These are phyloP conservation scores for Apiospora saccharicola DNA, from an alignment of 2,329 filamentous ascomycete species.

Conservation along the genomic window DNA sequence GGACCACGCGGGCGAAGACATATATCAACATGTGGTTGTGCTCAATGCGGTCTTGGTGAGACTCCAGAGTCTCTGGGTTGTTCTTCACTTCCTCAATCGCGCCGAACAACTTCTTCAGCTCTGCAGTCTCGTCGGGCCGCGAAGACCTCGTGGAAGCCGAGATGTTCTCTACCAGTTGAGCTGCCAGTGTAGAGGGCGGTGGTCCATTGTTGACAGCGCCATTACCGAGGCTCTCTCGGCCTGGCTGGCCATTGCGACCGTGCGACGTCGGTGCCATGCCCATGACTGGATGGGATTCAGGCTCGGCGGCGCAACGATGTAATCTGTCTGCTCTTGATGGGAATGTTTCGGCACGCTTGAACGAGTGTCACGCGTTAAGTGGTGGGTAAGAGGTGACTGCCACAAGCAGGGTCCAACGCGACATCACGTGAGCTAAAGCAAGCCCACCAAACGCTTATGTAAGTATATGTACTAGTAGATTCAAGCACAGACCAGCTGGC, in stretches of 20 bases:
- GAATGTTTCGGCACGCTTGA: background rate
- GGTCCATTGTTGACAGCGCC: constrained; percentile 41
- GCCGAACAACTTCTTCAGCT: constrained; percentile 74
- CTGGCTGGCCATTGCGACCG: constrained; percentile 36
- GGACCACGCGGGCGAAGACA: constrained; percentile 80
- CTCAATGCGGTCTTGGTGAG: constrained; percentile 69
- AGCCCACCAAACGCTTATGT: background rate
- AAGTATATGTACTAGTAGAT: no score
- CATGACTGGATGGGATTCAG: constrained; percentile 5
- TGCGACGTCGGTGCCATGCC: constrained; percentile 43
- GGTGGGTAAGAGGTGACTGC: background rate
- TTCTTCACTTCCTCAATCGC: constrained; percentile 64
- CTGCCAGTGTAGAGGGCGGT: constrained; percentile 84
- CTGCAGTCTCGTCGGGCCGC: constrained; percentile 71
- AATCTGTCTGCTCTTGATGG: background rate
- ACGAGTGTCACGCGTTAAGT: constrained; percentile 14
- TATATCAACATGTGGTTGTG: constrained; percentile 88
- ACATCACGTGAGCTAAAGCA: background rate
- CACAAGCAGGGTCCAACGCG: constrained; percentile 5
- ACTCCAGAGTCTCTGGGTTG: constrained; percentile 61
- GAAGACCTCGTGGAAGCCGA: constrained; percentile 69
- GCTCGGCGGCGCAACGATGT: background rate
- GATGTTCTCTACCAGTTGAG: constrained; percentile 85
- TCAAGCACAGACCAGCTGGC: no score
- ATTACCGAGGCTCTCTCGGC: constrained; percentile 36